These are phyloP conservation scores for Paramarasmius palmivorus DNA, from an alignment of 1,284 basidiomycete genomes.

Conservation along the genomic window DNA sequence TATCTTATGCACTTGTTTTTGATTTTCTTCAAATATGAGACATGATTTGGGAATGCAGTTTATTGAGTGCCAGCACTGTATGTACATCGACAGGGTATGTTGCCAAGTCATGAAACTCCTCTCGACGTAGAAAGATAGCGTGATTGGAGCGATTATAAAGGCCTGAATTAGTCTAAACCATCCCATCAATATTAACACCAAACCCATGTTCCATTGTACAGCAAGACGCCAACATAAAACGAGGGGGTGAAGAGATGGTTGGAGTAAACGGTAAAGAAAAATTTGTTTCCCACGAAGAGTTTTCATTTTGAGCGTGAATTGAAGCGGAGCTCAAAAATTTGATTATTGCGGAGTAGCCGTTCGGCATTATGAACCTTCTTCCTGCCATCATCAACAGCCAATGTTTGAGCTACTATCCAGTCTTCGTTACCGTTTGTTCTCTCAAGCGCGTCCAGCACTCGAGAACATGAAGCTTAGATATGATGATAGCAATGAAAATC, in stretches of 20 bases:
- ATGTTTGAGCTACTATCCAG: not conserved
- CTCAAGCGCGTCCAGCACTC: constrained; percentile 39
- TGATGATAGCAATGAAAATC: constrained; percentile 46
- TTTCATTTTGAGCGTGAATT: not conserved
- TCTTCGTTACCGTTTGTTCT: constrained; percentile 2
- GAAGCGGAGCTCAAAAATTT: constrained; percentile 7
- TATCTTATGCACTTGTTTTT: too few species aligned
- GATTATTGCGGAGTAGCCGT: not conserved
- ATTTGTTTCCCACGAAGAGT: constrained; percentile 9
- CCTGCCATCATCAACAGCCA: not conserved
- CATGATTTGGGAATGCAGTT: too few species aligned
- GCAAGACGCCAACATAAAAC: constrained; percentile 58
- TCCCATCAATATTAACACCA: constrained; percentile 38
- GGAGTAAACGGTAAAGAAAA: constrained; percentile 34
- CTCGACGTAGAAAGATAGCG: constrained; percentile 57
- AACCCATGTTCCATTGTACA: constrained; percentile 44
- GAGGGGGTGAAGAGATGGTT: constrained; percentile 46
- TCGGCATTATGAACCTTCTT: not conserved
- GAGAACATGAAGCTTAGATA: constrained; percentile 58
- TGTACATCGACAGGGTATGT: constrained; percentile 34
- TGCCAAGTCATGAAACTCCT: constrained; percentile 82
- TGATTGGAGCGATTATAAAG: constrained; percentile 81
- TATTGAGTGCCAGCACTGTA: too few species aligned
- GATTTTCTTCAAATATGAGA: too few species aligned
- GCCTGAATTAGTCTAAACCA: constrained; percentile 55